Conservation (phyloP, 2,329 filamentous ascomycete genomes). For the Botrytis medusae region DNA sequence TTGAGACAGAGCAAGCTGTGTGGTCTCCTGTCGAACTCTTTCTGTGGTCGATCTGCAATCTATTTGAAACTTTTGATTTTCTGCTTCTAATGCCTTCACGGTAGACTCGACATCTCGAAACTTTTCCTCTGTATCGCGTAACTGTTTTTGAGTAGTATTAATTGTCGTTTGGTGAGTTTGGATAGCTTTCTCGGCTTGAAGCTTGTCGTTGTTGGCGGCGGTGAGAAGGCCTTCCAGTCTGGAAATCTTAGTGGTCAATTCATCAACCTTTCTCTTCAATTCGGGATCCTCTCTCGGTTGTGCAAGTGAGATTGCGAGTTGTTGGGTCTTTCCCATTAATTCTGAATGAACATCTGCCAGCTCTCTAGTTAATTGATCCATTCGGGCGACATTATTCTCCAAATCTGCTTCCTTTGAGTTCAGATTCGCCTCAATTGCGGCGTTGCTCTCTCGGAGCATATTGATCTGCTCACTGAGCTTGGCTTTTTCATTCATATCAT, state of each 20-base stretch:
- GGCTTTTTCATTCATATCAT: conserved; percentile 27
- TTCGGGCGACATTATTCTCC: conserved; percentile 20
- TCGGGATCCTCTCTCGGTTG: conserved; percentile 29
- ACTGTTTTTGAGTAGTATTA: conserved; percentile 22
- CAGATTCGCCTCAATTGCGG: conserved; percentile 25
- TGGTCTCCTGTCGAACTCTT: conserved; percentile 33
- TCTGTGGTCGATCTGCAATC: background rate
- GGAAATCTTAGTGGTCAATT: conserved; percentile 31
- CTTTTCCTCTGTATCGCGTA: conserved; percentile 24
- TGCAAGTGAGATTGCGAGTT: conserved; percentile 28
- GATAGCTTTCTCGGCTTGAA: conserved; percentile 26
- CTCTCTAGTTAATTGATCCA: conserved; percentile 29
- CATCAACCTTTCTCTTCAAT: conserved; percentile 28
- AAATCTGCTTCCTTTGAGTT: conserved; percentile 25
- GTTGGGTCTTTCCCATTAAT: conserved; percentile 28
- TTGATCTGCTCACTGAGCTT: conserved; percentile 29
- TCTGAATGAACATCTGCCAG: conserved; percentile 27
- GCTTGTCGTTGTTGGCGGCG: conserved; percentile 40
- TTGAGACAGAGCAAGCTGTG: conserved; percentile 23
- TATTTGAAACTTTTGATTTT: conserved; percentile 31
- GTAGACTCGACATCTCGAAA: conserved; percentile 26
- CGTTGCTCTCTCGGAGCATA: conserved; percentile 30
- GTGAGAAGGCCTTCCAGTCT: conserved; percentile 36
- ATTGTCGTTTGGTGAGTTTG: conserved; percentile 20
- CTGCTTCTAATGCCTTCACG: conserved; percentile 34